Evolutionary conservation across 805 yeast species (phyloP).

Genomic region (Hanseniaspora vineae): DNA sequence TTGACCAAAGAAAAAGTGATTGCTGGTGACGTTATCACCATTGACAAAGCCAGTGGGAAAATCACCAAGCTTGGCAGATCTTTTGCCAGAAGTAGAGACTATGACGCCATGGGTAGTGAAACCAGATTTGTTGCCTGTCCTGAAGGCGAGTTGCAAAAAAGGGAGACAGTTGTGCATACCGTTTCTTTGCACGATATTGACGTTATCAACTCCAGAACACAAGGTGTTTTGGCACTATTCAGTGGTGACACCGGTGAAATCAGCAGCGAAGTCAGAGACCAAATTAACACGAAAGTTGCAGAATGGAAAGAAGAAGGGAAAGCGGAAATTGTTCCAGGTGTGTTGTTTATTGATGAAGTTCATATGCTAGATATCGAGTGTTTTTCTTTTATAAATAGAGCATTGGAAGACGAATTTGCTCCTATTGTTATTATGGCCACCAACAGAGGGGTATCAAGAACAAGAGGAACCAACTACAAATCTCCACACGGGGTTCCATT

Average conservation of each 20-base stretch:
- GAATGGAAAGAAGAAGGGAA: conserved; percentile 99
- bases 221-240: conserved; percentile 90
- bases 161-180: conserved; percentile 92
- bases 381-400: conserved; percentile 89
- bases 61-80: conserved; percentile 92
- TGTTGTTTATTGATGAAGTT: conserved; percentile 91
- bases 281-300: conserved; percentile 90
- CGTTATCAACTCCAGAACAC: conserved; percentile 93
- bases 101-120: conserved; percentile 98
- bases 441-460: conserved; percentile 85
- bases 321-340: conserved; percentile 97
- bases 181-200: conserved; percentile 97
- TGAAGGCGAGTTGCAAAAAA: conserved; percentile 94
- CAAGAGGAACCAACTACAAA: conserved; percentile 85
- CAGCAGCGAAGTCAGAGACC: conserved; percentile 88
- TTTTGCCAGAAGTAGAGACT: conserved; percentile 90
- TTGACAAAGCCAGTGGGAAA: conserved; percentile 91
- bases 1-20: conserved; percentile 87
- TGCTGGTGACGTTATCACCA: conserved; percentile 93
- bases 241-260: conserved; percentile 98
- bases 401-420: conserved; percentile 90
- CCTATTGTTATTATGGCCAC: conserved; percentile 98
- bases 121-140: conserved; percentile 97
- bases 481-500: conserved; percentile 97
- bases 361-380: conserved; percentile 97